Base-by-base conservation (phyloP, 768 basidiomycete species). In the Mrakia blollopis region DNA sequence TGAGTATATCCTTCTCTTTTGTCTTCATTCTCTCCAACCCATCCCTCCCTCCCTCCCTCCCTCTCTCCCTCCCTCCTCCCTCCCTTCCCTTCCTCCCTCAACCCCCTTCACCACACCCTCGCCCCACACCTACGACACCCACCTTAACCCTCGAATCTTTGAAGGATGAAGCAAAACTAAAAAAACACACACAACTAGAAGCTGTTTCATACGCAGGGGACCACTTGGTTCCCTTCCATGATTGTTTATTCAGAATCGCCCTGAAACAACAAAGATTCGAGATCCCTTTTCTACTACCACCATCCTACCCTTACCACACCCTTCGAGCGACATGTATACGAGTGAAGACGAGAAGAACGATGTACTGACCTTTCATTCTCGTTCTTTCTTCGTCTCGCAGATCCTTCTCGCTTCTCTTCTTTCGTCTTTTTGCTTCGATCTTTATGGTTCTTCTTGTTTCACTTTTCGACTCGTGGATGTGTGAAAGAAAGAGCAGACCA, bases 121-220 rank as follows among this genome's bases (percentile, higher is more conserved):
- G 9, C 57, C 28, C 57, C 3, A n/a, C 57, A 2, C 57, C 54
- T n/a, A 47, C 44, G 16, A 14, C n/a, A 6, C n/a, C 39, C 44
- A 44, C 5, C 54, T 8, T 25, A 35, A 50, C 0, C 3, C 50
- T 57, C 35, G 37, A 5, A 28, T 60, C 14, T 37, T 57, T n/a
- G 63, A 52, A 37, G 54, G 72, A 72, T 60, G 72, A 57, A 41
- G 23, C 72, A 37, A 41, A 32, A 39, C 61, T 37, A 18, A 44
- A 44, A n/a, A 57, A 60, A 72, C 52, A 54, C 52, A 54, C 57
- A 60, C 54, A 72, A 72, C 72, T 72, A 72, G 72, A 72, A 60
- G 72, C 54, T 72, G 72, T 72, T 72, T 57, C 57, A 25, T 57
- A 57, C 44, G 44, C 44, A 44, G 44, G 44, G 44, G 57, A 14